Evolutionary conservation across 495 filamentous ascomycete species (phyloP).

Genomic region (Neurospora intermedia): DNA sequence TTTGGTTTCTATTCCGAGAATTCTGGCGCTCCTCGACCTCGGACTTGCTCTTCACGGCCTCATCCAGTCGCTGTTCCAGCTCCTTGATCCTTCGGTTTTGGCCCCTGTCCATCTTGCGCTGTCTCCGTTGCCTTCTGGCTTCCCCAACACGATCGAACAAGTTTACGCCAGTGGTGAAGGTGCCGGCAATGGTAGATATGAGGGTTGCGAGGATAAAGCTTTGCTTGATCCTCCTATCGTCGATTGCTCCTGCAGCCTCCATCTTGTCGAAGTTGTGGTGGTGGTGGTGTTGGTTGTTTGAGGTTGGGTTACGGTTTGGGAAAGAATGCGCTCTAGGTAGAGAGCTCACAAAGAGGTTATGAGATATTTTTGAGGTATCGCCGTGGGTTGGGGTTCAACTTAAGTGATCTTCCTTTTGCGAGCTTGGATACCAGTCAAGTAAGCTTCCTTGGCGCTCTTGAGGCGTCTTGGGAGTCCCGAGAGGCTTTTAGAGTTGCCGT

Average conservation of each 20-base stretch:
- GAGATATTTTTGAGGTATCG: neutral
- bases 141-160: slow-evolving; percentile 25
- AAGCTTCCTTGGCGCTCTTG: neutral
- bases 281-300: neutral
- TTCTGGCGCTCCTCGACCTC: slow-evolving; percentile 8
- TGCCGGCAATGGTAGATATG: slow-evolving; percentile 27
- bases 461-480: neutral
- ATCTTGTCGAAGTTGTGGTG: slow-evolving; percentile 16
- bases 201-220: slow-evolving; percentile 28
- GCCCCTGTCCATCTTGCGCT: slow-evolving; percentile 19
- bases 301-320: neutral
- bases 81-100: slow-evolving; percentile 26
- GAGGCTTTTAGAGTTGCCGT: neutral
- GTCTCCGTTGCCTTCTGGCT: slow-evolving; percentile 22
- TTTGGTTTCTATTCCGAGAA: neutral
- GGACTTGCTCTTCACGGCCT: slow-evolving; percentile 9
- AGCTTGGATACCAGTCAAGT: neutral
- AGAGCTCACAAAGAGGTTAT: neutral
- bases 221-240: slow-evolving; percentile 34
- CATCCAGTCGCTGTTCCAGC: slow-evolving; percentile 23
- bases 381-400: neutral
- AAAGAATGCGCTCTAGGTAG: neutral
- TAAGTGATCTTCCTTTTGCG: neutral
- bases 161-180: slow-evolving; percentile 27
- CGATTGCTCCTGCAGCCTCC: slow-evolving; percentile 50